Conservation (phyloP, 2,329 filamentous ascomycete species). For the Drechslerella coelobrocha region DNA sequence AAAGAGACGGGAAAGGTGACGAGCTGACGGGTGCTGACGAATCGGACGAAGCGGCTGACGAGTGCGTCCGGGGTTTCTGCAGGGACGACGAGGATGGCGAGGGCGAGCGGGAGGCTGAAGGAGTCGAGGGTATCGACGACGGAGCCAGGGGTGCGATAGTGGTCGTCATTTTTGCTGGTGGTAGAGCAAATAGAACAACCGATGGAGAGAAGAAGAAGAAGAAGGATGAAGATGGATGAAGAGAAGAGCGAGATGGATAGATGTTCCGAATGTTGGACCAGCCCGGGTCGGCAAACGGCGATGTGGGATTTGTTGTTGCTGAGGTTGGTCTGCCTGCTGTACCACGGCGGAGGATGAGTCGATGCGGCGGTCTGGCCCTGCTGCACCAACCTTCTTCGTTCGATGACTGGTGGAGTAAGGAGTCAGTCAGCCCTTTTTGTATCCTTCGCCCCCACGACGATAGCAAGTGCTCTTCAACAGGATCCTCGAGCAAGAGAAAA, state of each 20-base stretch:
- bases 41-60: slow-evolving; percentile 59
- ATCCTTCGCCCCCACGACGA: background rate
- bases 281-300: background rate
- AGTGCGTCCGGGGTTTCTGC: slow-evolving; percentile 59
- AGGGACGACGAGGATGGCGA: slow-evolving; percentile 60
- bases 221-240: too few species aligned
- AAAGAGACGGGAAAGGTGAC: slow-evolving; percentile 60
- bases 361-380: slow-evolving; percentile 27
- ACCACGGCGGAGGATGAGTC: slow-evolving; percentile 10
- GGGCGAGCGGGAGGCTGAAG: slow-evolving; percentile 61
- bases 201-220: background rate
- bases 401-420: background rate
- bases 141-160: slow-evolving; percentile 61
- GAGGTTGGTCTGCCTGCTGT: background rate
- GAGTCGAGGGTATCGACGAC: slow-evolving; percentile 56
- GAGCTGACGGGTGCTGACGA: slow-evolving; percentile 64
- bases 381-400: too few species aligned
- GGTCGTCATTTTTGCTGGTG: slow-evolving; percentile 56
- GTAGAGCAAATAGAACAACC: slow-evolving; percentile 53
- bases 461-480: background rate
- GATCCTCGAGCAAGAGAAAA: slow-evolving; percentile 5
- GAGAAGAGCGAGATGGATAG: too few species aligned
- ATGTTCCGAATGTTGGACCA: too few species aligned
- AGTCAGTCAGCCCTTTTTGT: slow-evolving; percentile 4
- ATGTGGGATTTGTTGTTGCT: slow-evolving; percentile 7